Evolutionary conservation across 306 rosid species (phyloP).

Genomic region (Corylus heterophylla): DNA sequence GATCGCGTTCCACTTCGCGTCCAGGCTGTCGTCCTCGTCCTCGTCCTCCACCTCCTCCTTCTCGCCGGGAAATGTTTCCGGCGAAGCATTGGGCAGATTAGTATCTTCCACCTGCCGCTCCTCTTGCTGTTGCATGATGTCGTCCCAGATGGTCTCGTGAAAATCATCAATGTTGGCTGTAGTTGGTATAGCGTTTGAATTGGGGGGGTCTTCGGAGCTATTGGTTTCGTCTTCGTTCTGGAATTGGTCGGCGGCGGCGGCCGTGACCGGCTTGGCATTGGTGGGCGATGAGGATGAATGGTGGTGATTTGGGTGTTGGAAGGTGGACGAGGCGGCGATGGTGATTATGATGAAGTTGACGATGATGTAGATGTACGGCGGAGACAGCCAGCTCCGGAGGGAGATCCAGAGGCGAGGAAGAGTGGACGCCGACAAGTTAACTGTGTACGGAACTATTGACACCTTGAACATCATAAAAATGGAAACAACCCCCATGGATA

Average conservation of each 20-base stretch:
- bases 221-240: slow-evolving; percentile 25
- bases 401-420: slow-evolving; percentile 62
- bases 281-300: slow-evolving; percentile 20
- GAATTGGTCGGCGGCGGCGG: slow-evolving; percentile 10
- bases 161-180: neutral
- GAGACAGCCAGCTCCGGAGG: slow-evolving; percentile 51
- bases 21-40: slow-evolving; percentile 41
- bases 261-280: slow-evolving; percentile 20
- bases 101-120: slow-evolving; percentile 11
- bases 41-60: slow-evolving; percentile 23
- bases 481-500: slow-evolving; percentile 56
- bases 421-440: slow-evolving; percentile 49
- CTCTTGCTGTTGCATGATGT: slow-evolving; percentile 4
- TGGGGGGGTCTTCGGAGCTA: slow-evolving; percentile 14
- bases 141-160: slow-evolving; percentile 5
- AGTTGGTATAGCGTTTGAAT: neutral
- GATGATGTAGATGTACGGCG: slow-evolving; percentile 54
- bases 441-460: slow-evolving; percentile 54
- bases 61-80: slow-evolving; percentile 29
- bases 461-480: slow-evolving; percentile 54
- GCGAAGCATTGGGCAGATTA: slow-evolving; percentile 30
- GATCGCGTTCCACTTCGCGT: slow-evolving; percentile 58
- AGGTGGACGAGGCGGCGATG: slow-evolving; percentile 60
- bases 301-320: slow-evolving; percentile 30
- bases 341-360: slow-evolving; percentile 76